Conservation (phyloP, 495 filamentous ascomycete species). For the Haplographium delicatum region DNA sequence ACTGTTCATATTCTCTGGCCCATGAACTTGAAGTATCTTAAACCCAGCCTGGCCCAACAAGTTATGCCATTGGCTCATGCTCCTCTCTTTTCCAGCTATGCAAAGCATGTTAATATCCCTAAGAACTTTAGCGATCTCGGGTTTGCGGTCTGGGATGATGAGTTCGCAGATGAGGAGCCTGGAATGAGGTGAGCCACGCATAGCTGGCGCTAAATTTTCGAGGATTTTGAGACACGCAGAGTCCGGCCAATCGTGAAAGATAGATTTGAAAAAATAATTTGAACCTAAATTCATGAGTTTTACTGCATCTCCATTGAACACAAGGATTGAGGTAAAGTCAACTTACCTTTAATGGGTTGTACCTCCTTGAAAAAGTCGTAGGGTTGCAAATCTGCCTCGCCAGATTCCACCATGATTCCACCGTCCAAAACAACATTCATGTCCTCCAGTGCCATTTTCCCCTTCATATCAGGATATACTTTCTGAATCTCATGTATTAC, state of each 20-base stretch:
- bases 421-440: constrained; percentile 5
- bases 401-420: not conserved
- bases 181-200: constrained; percentile 2
- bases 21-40: constrained; percentile 3
- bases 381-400: constrained; percentile 1
- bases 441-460: constrained; percentile 3
- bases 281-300: not conserved
- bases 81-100: constrained; percentile 8
- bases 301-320: not conserved
- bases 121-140: constrained; percentile 1
- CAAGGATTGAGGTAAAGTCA: not conserved
- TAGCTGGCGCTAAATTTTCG: constrained; percentile 4
- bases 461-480: constrained; percentile 6
- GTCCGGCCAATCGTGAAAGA: constrained; percentile 14
- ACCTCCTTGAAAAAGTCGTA: constrained; percentile 17
- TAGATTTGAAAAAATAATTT: constrained; percentile 12
- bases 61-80: not conserved
- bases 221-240: constrained; percentile 8
- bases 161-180: constrained; percentile 9
- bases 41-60: constrained; percentile 3
- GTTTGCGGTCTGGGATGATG: constrained; percentile 1
- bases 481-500: not conserved
- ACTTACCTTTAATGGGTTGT: constrained; percentile 11
- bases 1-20: not conserved
- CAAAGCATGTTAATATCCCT: constrained; percentile 6